These are phyloP conservation scores for Penicillium sp. DNA, from an alignment of 2,329 filamentous ascomycete species.

Conservation along the genomic window DNA sequence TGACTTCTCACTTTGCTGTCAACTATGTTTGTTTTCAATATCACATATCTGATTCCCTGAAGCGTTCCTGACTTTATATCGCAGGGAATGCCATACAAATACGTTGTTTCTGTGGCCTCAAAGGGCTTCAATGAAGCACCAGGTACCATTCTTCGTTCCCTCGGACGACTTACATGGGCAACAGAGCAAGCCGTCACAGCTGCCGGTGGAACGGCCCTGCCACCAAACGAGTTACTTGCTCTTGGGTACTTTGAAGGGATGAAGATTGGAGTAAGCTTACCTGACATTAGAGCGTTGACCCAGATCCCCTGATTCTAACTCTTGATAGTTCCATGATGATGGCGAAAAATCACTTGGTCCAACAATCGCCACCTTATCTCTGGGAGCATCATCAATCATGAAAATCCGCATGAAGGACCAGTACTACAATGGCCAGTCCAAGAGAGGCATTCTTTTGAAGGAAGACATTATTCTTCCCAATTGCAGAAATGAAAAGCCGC, in stretches of 20 bases:
- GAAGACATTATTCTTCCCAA: slow-evolving; percentile 35
- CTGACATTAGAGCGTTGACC: not conserved
- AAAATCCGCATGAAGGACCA: slow-evolving; percentile 56
- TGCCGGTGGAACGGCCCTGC: slow-evolving; percentile 24
- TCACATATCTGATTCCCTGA: not conserved
- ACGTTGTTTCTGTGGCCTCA: slow-evolving; percentile 52
- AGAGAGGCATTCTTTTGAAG: slow-evolving; percentile 9
- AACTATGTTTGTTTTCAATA: slow-evolving; percentile 42
- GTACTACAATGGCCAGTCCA: slow-evolving; percentile 39
- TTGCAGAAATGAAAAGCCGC: slow-evolving; percentile 28
- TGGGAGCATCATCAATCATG: slow-evolving; percentile 57
- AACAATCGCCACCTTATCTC: slow-evolving; percentile 56
- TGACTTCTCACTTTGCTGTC: slow-evolving; percentile 50
- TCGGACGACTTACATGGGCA: slow-evolving; percentile 57
- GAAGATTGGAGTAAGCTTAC: slow-evolving; percentile 48
- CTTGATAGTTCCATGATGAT: slow-evolving; percentile 57
- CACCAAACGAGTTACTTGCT: slow-evolving; percentile 59
- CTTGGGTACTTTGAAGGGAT: slow-evolving; percentile 59
- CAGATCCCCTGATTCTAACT: not conserved
- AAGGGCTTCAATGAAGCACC: slow-evolving; percentile 46
- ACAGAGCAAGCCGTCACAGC: slow-evolving; percentile 41
- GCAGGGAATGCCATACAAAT: slow-evolving; percentile 62
- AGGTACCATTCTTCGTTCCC: slow-evolving; percentile 43
- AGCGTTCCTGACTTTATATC: slow-evolving; percentile 11
- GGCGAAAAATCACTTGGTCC: slow-evolving; percentile 58